Evolutionary conservation across 192 early-diverging fungal genomes (phyloP), one percentile per base, ranked within the genome.

Genomic region (Backusella westeae): DNA sequence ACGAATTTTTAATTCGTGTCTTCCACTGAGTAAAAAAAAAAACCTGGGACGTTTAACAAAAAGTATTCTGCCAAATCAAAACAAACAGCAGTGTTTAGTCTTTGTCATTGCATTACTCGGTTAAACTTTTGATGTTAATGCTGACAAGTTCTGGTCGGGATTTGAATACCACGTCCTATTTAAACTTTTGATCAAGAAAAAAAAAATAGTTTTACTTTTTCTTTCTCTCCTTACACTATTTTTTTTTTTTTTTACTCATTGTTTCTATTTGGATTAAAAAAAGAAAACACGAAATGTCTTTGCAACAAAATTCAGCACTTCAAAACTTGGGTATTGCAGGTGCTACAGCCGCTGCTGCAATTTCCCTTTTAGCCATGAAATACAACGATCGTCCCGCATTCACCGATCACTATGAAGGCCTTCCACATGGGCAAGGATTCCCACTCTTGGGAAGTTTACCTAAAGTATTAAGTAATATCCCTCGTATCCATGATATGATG

Each of bases 351-450:
- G 36, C 53, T 9, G 59, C 71, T 10, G 66, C 34, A 10, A 0
- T 77, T 23, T 72, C 46, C 41, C 2, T 74, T 4, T 26, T 81
- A 12, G 69, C 75, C 2, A 32, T 76, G 34, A 76, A 65, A 29
- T 81, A 81, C 41, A 75, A 75, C 35, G 79, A 81, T 32, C 75
- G 75, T 34, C 71, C 79, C 1, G 52, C 69, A 2, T 81, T 81
- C 65, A 42, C 63, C 17, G 63, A 81, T 14, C 59, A 73, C 7
- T 71, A 65, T 6, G 49, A 65, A 35, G 70, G 56, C 49, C 38
- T 81, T 12, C 69, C 74, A 6, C n/a, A 46, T n/a, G 35, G 12
- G 19, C 70, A 59, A 35, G 79, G 75, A 34, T 42, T 21, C 12
- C 79, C 79, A 8, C 15, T 81, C n/a, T 6, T 81, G 3, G 79